These are phyloP conservation scores for Amanita molliuscula DNA, from an alignment of 768 basidiomycete genomes.

Conservation along the genomic window DNA sequence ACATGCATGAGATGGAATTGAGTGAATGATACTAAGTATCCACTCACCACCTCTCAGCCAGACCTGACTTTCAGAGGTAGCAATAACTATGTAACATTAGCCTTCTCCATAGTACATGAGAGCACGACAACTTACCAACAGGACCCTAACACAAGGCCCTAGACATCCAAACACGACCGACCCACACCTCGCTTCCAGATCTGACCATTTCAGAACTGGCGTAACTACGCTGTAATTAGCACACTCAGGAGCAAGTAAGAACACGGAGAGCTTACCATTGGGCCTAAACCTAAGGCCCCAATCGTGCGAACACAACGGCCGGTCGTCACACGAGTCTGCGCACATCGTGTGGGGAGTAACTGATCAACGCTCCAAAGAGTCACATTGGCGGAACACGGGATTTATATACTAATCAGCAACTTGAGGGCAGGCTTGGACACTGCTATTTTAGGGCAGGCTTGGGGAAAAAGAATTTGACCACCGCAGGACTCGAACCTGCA, in stretches of 20 bases:
- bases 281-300: neutral
- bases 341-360: neutral
- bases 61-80: too few species aligned
- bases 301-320: neutral
- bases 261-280: neutral
- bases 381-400: neutral
- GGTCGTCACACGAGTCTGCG: neutral
- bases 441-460: neutral
- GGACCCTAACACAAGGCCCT: neutral
- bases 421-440: neutral
- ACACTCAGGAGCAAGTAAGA: neutral
- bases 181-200: too few species aligned
- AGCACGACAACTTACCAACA: neutral
- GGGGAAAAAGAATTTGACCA: conserved; percentile 40
- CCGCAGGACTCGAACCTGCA: conserved; percentile 96
- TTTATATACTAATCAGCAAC: neutral
- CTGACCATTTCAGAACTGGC: too few species aligned
- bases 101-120: neutral
- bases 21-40: neutral
- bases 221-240: neutral
- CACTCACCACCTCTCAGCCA: too few species aligned
- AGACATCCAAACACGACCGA: neutral
- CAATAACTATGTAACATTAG: neutral
- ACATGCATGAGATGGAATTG: neutral
- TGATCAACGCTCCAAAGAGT: neutral